These are phyloP conservation scores for Thoreauomyces humboldtii DNA, from an alignment of 192 early-diverging fungal species.

Conservation along the genomic window DNA sequence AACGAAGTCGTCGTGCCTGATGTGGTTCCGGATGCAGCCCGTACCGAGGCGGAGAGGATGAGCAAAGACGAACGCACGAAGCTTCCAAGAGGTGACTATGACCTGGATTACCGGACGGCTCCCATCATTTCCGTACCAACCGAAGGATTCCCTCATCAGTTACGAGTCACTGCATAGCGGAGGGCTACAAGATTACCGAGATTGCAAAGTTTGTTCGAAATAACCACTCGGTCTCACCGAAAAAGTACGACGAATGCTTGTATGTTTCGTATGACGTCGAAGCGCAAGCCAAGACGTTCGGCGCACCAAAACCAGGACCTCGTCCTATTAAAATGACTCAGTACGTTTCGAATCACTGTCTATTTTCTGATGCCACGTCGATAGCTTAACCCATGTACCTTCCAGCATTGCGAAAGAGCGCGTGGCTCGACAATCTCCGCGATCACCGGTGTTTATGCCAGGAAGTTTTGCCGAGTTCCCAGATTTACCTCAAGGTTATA, in stretches of 20 bases:
- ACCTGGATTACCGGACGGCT: too few species aligned
- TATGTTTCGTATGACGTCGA: constrained; percentile 43
- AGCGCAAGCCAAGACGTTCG: background rate
- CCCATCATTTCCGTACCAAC: too few species aligned
- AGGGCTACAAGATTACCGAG: constrained; percentile 37
- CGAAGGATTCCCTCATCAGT: too few species aligned
- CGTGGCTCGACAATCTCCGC: background rate
- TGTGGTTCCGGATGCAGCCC: constrained; percentile 8
- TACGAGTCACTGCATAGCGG: constrained; percentile 45
- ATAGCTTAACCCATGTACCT: too few species aligned
- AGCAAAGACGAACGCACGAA: constrained; percentile 67
- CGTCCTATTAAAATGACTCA: constrained; percentile 10
- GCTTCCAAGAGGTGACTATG: constrained; percentile 16
- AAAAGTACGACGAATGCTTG: constrained; percentile 51
- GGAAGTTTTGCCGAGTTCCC: constrained; percentile 30
- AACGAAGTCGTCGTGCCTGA: constrained; percentile 23
- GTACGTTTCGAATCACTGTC: background rate
- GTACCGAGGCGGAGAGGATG: constrained; percentile 50
- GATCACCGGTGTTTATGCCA: constrained; percentile 19
- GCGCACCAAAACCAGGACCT: background rate
- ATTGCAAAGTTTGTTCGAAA: constrained; percentile 27
- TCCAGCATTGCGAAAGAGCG: constrained; percentile 3
- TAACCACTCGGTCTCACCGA: constrained; percentile 30
- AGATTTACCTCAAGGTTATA: constrained; percentile 3
- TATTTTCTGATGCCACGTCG: too few species aligned